These are phyloP conservation scores for Suaeda aralocaspica DNA, from an alignment of 148 eudicot species.

Conservation along the genomic window DNA sequence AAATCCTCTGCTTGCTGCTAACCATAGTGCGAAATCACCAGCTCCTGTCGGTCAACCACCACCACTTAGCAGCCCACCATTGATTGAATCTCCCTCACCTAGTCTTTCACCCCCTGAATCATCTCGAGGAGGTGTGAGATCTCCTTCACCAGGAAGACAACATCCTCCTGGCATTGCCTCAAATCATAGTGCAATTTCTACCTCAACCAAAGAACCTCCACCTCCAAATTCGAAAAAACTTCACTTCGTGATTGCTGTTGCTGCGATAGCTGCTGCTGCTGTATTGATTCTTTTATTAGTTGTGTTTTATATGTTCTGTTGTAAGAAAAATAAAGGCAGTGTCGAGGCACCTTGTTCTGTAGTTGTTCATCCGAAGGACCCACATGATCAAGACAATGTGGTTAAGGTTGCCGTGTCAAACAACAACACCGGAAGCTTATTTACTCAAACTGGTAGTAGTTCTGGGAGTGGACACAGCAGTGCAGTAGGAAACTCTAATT, in stretches of 20 bases:
- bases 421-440: constrained; percentile 31
- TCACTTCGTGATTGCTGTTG: constrained; percentile 23
- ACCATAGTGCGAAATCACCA: constrained; percentile 19
- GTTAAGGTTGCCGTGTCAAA: constrained; percentile 45
- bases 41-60: constrained; percentile 29
- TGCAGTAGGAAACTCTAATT: constrained; percentile 22
- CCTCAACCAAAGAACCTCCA: neutral
- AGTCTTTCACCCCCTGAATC: constrained; percentile 20
- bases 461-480: constrained; percentile 28
- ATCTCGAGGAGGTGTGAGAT: constrained; percentile 16
- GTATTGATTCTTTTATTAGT: constrained; percentile 24
- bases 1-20: constrained; percentile 39
- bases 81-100: constrained; percentile 21
- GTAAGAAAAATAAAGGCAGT: constrained; percentile 32
- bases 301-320: constrained; percentile 28
- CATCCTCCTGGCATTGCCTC: constrained; percentile 24
- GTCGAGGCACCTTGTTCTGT: constrained; percentile 28
- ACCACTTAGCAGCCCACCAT: constrained; percentile 15
- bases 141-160: constrained; percentile 17
- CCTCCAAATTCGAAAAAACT: constrained; percentile 22
- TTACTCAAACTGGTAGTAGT: constrained; percentile 27
- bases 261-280: constrained; percentile 21
- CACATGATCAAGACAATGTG: constrained; percentile 37
- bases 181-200: constrained; percentile 11
- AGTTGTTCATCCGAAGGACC: constrained; percentile 50